Evolutionary conservation across 2,329 filamentous ascomycete species (phyloP), one percentile per base, ranked within the genome.

Genomic region (Fusarium decemcellulare): DNA sequence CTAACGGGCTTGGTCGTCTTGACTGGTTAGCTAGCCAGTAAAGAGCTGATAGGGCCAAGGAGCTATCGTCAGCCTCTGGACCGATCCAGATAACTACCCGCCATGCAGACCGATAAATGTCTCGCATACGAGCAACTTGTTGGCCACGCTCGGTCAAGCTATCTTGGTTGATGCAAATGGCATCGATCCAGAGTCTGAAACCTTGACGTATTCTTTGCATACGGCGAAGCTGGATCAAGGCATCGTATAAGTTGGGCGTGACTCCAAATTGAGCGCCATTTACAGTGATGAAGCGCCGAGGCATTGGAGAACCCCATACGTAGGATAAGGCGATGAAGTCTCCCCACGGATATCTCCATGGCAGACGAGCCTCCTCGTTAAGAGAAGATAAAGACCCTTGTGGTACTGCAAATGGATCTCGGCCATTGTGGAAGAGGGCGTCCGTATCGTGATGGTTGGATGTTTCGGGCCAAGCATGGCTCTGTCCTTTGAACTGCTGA

Each of bases 101-200:
- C 61, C 61, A 63, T 3, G 61, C 57, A 2, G 23, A 63, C 4
- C 40, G 56, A 15, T 63, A 61, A 6, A 61, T 63, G 4, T 61
- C 58, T 2, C 50, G 50, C 61, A 63, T 63, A 0, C 44, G 39
- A n/a, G 39, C 3, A 8, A 63, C 50, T 14, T 63, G 61, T 0
- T 15, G 15, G 0, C 23, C 58, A 4, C 58, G 58, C 6, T 63
- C 61, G 0, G 4, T 12, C 0, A 8, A 5, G 8, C 62, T 16
- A 2, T 3, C 27, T 11, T 63, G 50, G 8, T 62, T 34, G n/a
- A 63, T 63, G 4, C 18, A 23, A 4, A 23, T 23, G 18, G 18
- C 18, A 4, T 23, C 54, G 1, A 61, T 10, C 59, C 53, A 63
- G 2, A 63, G 5, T 9, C 39, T 63, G 32, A 63, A 63, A 1